phyloP scores from a whole-genome alignment of 2,329 filamentous ascomycete species.

The Colletotrichum sublineola region DNA sequence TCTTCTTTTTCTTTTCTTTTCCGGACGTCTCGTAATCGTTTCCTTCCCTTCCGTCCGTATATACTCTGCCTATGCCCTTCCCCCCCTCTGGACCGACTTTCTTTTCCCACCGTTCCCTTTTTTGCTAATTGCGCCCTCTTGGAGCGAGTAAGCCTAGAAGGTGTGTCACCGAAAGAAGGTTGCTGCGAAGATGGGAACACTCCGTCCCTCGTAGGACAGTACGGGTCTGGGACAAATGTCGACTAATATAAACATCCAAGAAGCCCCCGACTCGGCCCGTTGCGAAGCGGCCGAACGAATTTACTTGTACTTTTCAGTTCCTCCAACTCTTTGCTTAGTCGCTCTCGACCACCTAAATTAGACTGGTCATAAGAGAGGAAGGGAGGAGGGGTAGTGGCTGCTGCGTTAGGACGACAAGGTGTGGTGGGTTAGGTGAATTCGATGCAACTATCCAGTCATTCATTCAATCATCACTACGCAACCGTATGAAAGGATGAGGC shows the following conservation, averaged over 20 bases:
- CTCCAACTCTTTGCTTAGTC: background rate
- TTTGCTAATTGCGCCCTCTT: background rate
- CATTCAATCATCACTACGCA: constrained; percentile 22
- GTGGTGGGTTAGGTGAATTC: constrained; percentile 31
- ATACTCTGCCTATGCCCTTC: background rate
- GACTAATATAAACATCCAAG: constrained; percentile 1
- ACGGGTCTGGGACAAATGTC: background rate
- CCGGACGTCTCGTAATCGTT: background rate
- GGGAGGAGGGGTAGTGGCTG: background rate
- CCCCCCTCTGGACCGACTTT: background rate
- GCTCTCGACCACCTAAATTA: background rate
- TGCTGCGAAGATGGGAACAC: background rate
- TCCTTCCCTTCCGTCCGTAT: background rate
- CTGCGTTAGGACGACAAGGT: constrained; percentile 4
- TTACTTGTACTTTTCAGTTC: constrained; percentile 30
- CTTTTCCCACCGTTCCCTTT: background rate
- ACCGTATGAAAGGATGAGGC: background rate
- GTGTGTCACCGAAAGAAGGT: background rate
- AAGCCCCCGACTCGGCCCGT: background rate
- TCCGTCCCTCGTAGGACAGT: constrained; percentile 1
- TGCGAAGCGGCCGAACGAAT: constrained; percentile 15
- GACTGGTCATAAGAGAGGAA: background rate
- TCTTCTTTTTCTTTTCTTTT: background rate
- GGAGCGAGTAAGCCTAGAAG: background rate
- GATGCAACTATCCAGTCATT: constrained; percentile 35